These are phyloP conservation scores for Epichloe sibirici DNA, from an alignment of 2,329 filamentous ascomycete genomes.

Conservation along the genomic window DNA sequence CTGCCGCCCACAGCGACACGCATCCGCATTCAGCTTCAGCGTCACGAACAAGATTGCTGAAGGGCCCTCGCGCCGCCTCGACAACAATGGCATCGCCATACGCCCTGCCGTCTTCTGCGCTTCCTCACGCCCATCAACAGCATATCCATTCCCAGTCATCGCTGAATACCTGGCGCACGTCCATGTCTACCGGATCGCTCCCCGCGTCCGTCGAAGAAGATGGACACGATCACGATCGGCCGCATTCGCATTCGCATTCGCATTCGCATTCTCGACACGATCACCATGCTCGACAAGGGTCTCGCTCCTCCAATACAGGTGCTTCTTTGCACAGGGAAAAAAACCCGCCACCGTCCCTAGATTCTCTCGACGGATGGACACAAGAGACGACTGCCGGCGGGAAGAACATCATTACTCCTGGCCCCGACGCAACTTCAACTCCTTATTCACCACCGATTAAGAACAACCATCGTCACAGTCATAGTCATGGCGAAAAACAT, in stretches of 20 bases:
- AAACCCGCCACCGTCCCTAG: conserved; percentile 21
- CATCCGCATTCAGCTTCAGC: conserved; percentile 6
- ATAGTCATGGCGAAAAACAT: not conserved
- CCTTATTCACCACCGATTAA: conserved; percentile 13
- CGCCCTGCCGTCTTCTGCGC: conserved; percentile 37
- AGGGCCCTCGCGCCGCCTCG: not conserved
- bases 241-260: conserved; percentile 14
- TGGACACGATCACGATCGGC: conserved; percentile 15
- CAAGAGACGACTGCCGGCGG: conserved; percentile 28
- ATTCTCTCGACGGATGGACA: conserved; percentile 27
- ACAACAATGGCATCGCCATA: conserved; percentile 38
- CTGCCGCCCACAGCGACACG: conserved; percentile 5
- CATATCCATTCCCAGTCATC: conserved; percentile 27
- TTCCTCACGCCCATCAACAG: conserved; percentile 35
- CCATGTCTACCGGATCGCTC: conserved; percentile 21
- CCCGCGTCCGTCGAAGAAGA: conserved; percentile 20
- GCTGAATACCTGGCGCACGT: conserved; percentile 27
- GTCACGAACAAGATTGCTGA: not conserved
- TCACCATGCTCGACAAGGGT: conserved; percentile 18
- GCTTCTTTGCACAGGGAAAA: conserved; percentile 16
- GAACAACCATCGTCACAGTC: conserved; percentile 12
- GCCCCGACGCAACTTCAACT: conserved; percentile 15
- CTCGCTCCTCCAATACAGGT: conserved; percentile 20
- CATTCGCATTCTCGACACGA: conserved; percentile 16
- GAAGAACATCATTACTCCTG: conserved; percentile 25